Percentiles rank a stretch among this genome's conserved stretches.
Evolutionary conservation across 257 asterid species (phyloP).

Genomic region (Vinca minor): DNA sequence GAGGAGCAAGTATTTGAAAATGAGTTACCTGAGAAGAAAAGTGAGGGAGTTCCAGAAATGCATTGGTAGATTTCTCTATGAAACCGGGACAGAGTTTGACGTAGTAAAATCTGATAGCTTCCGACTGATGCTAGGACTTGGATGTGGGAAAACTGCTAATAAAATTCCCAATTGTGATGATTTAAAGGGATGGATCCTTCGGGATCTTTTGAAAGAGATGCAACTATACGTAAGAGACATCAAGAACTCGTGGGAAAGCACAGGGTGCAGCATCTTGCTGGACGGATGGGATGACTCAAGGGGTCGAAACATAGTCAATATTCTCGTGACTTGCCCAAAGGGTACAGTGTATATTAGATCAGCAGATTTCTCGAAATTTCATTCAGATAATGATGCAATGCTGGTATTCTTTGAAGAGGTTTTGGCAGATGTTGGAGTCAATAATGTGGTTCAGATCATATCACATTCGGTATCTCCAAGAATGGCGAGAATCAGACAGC

Average conservation of each 20-base stretch:
- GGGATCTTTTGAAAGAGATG: slow-evolving; percentile 32
- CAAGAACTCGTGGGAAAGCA: slow-evolving; percentile 35
- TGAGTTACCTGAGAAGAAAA: no score
- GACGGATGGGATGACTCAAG: slow-evolving; percentile 48
- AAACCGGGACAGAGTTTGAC: slow-evolving; percentile 33
- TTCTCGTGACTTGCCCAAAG: slow-evolving; percentile 41
- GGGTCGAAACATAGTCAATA: slow-evolving; percentile 30
- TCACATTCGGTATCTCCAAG: slow-evolving; percentile 36
- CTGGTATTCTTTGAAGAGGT: slow-evolving; percentile 22
- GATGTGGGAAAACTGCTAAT: slow-evolving; percentile 5
- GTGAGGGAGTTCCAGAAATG: slow-evolving; percentile 19
- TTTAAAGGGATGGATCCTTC: slow-evolving; percentile 49
- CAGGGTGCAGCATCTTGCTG: slow-evolving; percentile 55
- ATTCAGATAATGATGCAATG: slow-evolving; percentile 23
- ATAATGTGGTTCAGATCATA: slow-evolving; percentile 41
- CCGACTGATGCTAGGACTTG: slow-evolving; percentile 25
- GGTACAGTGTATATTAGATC: slow-evolving; percentile 49
- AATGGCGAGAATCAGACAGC: slow-evolving; percentile 42
- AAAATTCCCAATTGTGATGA: slow-evolving; percentile 37
- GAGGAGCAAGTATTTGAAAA: slow-evolving; percentile 11
- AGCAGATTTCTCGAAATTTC: slow-evolving; percentile 25
- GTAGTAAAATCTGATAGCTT: slow-evolving; percentile 33
- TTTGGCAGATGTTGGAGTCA: slow-evolving; percentile 36
- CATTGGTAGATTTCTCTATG: slow-evolving; percentile 41
- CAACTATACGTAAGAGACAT: slow-evolving; percentile 22